Conservation (phyloP, 169 alveolate genomes). For the Eimeria brunetti region DNA sequence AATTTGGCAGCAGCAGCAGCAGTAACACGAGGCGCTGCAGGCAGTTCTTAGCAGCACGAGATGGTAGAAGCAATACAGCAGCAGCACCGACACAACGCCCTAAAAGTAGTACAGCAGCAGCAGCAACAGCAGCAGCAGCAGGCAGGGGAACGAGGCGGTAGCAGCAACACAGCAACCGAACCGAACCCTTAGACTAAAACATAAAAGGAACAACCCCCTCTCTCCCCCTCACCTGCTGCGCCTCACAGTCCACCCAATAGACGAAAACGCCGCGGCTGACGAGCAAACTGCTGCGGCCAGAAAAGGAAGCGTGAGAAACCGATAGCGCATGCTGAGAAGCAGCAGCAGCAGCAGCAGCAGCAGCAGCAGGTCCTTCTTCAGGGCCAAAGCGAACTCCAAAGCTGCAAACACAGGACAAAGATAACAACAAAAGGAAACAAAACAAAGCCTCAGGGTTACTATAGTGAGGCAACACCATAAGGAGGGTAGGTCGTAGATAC, state of each 20-base stretch:
- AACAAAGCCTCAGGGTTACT: too few species aligned
- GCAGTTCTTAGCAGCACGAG: too few species aligned
- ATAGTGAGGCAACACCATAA: too few species aligned
- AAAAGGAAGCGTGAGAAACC: constrained; percentile 26
- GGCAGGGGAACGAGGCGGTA: neutral
- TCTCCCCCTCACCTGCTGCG: constrained; percentile 21
- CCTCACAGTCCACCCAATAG: constrained; percentile 19
- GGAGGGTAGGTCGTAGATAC: too few species aligned
- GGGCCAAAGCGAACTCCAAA: constrained; percentile 58
- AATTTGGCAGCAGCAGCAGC: too few species aligned
- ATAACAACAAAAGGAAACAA: too few species aligned
- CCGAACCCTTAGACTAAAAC: neutral
- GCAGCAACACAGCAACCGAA: neutral
- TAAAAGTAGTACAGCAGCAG: too few species aligned
- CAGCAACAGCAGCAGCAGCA: too few species aligned
- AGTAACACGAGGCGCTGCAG: too few species aligned
- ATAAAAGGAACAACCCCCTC: neutral
- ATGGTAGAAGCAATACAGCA: too few species aligned
- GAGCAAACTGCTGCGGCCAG: neutral
- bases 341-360: neutral
- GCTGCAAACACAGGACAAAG: neutral
- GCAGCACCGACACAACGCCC: too few species aligned
- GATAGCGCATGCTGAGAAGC: neutral
- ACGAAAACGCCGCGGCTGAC: constrained; percentile 18
- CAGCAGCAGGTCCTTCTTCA: neutral